Evolutionary conservation across 2,329 filamentous ascomycete genomes (phyloP).

Genomic region (Metarhizium guizhouense): DNA sequence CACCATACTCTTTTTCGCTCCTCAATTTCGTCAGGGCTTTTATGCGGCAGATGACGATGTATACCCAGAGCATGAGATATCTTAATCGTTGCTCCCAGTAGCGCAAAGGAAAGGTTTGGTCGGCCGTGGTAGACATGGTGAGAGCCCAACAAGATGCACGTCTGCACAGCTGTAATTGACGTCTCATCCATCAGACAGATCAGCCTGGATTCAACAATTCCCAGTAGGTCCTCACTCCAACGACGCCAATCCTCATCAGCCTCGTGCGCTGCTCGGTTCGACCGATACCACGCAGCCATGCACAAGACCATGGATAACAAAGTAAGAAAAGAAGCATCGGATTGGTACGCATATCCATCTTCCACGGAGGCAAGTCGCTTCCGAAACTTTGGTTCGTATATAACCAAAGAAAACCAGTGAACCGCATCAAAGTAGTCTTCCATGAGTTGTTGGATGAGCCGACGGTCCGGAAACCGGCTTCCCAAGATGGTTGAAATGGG

Average conservation of each 20-base stretch:
- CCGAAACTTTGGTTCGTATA: constrained; percentile 32
- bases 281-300: too few relatives aligned
- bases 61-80: too few relatives aligned
- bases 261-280: too few relatives aligned
- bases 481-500: too few relatives aligned
- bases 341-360: constrained; percentile 17
- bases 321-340: too few relatives aligned
- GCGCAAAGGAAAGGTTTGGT: constrained; percentile 22
- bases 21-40: too few relatives aligned
- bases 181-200: constrained; percentile 31
- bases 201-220: constrained; percentile 10
- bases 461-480: constrained; percentile 3
- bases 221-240: too few relatives aligned
- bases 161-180: constrained; percentile 27
- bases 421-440: constrained; percentile 31
- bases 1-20: too few relatives aligned
- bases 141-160: constrained; percentile 28
- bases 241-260: too few relatives aligned
- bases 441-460: constrained; percentile 13
- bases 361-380: constrained; percentile 19
- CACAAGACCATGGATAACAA: too few relatives aligned
- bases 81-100: too few relatives aligned
- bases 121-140: constrained; percentile 32
- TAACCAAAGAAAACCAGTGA: constrained; percentile 34
- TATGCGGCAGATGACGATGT: too few relatives aligned